Base-by-base conservation (phyloP, 1,284 basidiomycete genomes). In the Trametes polyzona region DNA sequence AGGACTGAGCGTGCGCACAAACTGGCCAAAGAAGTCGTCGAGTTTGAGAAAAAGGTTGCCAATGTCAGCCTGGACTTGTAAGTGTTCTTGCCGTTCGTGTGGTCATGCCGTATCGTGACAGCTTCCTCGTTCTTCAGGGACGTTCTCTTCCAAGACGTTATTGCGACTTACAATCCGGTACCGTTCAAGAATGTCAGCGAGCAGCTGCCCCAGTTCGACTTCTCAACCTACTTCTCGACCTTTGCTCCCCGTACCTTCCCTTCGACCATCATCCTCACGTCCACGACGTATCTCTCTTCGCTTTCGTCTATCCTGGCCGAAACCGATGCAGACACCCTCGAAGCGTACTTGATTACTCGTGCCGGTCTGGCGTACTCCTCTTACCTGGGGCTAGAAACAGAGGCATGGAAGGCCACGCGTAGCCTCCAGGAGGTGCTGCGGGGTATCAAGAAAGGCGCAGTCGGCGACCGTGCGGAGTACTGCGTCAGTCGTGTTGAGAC, bases 91-190 rank as follows among this genome's bases (percentile, higher is more conserved):
- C 46, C 47, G 3, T 17, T 36, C 32, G 29, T 43, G 30, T 37
- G 48, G 35, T 19, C 26, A 35, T 4, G 27, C 47, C 23, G 29
- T 6, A 2, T 36, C 6, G 3, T 23, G 8, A 40, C 40, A n/a
- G 8, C 44, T 36, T 14, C 47, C 19, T 24, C 5, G 6, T 26
- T 53, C 49, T 19, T 12, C 63, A 87, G 86, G 30, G 88, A 90
- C 63, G 74, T 83, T 23, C 70, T 89, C 19, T 78, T 83, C 65
- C 79, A 92, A 78, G 82, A 98, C 69, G 96, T 96, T 0, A 78
- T 93, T 52, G 88, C 81, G 43, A 91, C 93, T 0, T 98, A 99
- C 78, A 98, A 99, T 72, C 95, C 95, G 2, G 81, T 83, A 42
- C 75, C 81, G 0, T 76, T 93, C 57, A 78, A 82, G 54, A 87